Conservation (phyloP, 257 asterid genomes). For the Mitragyna speciosa region DNA sequence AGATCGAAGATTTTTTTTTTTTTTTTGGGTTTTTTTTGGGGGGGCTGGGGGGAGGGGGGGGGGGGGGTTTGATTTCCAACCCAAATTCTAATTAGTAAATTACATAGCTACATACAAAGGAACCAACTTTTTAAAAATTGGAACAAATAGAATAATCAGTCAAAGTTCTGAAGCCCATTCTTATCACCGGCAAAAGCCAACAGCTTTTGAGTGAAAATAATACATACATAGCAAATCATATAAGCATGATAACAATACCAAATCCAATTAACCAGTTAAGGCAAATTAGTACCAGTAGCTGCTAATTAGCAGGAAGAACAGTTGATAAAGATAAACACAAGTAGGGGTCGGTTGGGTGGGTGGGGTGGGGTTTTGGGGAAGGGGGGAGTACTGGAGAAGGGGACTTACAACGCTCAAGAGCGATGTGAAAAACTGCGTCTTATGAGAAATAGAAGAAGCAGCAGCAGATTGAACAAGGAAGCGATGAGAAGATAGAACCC, state of each 20-base stretch:
- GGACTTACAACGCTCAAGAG: conserved; percentile 46
- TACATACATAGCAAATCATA: background rate
- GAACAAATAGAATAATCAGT: background rate
- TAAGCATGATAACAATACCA: background rate
- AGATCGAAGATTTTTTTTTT: background rate
- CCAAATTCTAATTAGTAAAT: background rate
- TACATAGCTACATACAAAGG: background rate
- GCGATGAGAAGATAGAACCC: conserved; percentile 59
- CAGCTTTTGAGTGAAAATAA: background rate
- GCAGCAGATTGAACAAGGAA: conserved; percentile 40
- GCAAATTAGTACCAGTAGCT: background rate
- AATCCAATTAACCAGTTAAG: background rate
- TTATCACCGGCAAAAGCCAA: background rate
- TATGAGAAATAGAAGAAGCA: conserved; percentile 32
- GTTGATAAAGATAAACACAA: background rate
- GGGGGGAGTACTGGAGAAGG: too few species aligned
- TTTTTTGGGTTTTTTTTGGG: too few species aligned
- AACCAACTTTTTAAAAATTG: background rate
- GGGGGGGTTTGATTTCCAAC: too few species aligned
- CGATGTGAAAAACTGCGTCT: conserved; percentile 38
- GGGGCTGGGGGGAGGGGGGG: too few species aligned
- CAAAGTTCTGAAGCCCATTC: background rate
- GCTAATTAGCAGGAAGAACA: background rate
- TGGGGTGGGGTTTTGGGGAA: background rate
- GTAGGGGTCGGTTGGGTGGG: too few species aligned